These are phyloP conservation scores for Paraphaeosphaeria minitans DNA, from an alignment of 2,329 filamentous ascomycete species.

Conservation along the genomic window DNA sequence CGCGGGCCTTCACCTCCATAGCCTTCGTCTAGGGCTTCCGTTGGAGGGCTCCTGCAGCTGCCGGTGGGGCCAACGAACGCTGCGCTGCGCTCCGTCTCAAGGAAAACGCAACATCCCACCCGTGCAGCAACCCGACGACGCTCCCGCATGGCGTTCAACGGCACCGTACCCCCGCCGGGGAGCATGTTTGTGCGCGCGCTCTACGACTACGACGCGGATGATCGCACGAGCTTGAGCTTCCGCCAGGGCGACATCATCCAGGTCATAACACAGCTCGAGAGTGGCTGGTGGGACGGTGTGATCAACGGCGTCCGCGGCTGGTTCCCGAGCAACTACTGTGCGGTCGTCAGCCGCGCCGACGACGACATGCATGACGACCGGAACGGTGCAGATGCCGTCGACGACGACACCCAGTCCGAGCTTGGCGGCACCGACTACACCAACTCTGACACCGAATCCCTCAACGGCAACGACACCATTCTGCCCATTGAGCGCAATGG, in stretches of 20 bases:
- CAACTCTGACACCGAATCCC: slow-evolving; percentile 54
- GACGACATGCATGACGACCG: slow-evolving; percentile 70
- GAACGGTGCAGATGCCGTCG: slow-evolving; percentile 61
- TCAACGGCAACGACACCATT: slow-evolving; percentile 48
- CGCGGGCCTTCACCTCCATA: slow-evolving; percentile 21
- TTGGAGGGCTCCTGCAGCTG: slow-evolving; percentile 2
- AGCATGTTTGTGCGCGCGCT: slow-evolving; percentile 91
- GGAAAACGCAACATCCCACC: slow-evolving; percentile 14
- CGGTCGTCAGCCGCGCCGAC: slow-evolving; percentile 77
- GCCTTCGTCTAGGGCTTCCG: slow-evolving; percentile 11
- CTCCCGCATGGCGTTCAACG: slow-evolving; percentile 54
- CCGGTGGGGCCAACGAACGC: neutral
- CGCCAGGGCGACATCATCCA: slow-evolving; percentile 97
- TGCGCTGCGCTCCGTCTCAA: slow-evolving; percentile 12
- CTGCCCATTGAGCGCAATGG: slow-evolving; percentile 71
- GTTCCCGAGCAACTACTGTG: slow-evolving; percentile 99
- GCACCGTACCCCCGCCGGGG: slow-evolving; percentile 55
- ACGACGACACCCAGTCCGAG: slow-evolving; percentile 49
- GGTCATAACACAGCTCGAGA: slow-evolving; percentile 96
- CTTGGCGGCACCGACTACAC: slow-evolving; percentile 48
- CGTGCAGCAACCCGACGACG: slow-evolving; percentile 22
- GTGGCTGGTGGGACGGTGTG: slow-evolving; percentile 99
- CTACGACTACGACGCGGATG: slow-evolving; percentile 95
- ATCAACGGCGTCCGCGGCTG: slow-evolving; percentile 96
- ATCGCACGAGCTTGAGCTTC: slow-evolving; percentile 95